Evolutionary conservation across 2,329 filamentous ascomycete species (phyloP).

Genomic region (Chalara sp.): DNA sequence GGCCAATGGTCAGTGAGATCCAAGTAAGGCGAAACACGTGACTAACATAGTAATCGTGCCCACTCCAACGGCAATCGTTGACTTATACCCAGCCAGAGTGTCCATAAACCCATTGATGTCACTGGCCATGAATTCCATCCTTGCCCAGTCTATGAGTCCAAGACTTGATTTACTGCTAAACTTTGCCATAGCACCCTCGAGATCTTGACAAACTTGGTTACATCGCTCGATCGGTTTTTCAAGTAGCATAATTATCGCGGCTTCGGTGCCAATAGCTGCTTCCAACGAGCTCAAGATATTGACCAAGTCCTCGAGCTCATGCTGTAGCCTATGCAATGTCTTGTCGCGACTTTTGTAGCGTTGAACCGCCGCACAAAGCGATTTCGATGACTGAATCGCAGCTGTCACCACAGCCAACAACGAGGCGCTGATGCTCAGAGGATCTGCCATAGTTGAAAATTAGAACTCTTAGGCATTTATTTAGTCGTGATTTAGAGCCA

Average conservation of each 20-base stretch:
- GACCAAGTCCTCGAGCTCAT: conserved; percentile 28
- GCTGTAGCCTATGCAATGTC: conserved; percentile 27
- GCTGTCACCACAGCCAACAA: conserved; percentile 28
- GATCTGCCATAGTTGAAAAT: conserved; percentile 17
- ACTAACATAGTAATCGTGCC: conserved; percentile 31
- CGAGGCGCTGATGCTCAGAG: conserved; percentile 29
- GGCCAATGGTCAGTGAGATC: conserved; percentile 17
- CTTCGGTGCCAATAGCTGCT: conserved; percentile 18
- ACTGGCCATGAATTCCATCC: conserved; percentile 34
- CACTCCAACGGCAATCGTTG: conserved; percentile 31
- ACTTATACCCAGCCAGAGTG: conserved; percentile 31
- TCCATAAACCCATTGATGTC: conserved; percentile 35
- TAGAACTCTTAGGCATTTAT: too few relatives aligned
- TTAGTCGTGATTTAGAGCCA: too few relatives aligned
- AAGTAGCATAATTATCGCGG: conserved; percentile 27
- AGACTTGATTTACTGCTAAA: conserved; percentile 29
- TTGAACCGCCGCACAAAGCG: conserved; percentile 28
- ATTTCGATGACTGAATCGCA: conserved; percentile 28
- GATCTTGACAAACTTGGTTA: conserved; percentile 30
- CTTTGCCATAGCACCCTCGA: conserved; percentile 29
- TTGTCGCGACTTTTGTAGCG: conserved; percentile 30
- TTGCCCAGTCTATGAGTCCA: conserved; percentile 32
- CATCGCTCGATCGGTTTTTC: conserved; percentile 31
- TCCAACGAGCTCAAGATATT: conserved; percentile 27
- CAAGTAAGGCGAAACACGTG: conserved; percentile 2